Base-by-base conservation (phyloP, 352 stramenopile genomes). In the Phytophthora rubi region DNA sequence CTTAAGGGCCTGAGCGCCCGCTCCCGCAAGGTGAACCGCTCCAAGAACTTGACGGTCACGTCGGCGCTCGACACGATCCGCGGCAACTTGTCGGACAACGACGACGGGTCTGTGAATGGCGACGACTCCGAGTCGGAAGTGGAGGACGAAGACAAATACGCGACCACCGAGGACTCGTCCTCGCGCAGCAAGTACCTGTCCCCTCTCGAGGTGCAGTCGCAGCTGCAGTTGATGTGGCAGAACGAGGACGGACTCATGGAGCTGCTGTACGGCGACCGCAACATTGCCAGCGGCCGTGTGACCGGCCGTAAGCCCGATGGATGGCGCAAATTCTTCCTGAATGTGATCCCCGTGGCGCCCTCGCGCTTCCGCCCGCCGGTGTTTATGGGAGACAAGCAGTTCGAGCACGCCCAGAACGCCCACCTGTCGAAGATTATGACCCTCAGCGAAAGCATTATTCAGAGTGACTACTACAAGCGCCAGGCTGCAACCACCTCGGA, bases 291-390 rank as follows among this genome's bases (percentile, higher is more conserved):
- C 42, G 83, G 85, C 9, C 85, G 86, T 57, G 53, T 79, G n/a
- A 60, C 68, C 53, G 65, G 58, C 42, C 73, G 68, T 42, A 88
- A 91, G 62, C 53, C 82, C 4, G 79, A 95, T 13, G 95, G 95
- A 5, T 98, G 91, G 77, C 83, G 85, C 42, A 94, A 99, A 49
- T 99, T 99, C 65, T 99, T 99, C 67, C 62, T 99, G 26, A 96
- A 97, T 44, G 90, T 95, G n/a, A 89, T 99, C 53, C 86, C 94
- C 0, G 98, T 99, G 59, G 94, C 98, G 44, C 98, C 98, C 3
- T 98, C 95, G 33, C 91, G 98, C 32, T 99, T 99, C 79, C 93
- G 98, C n/a, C 98, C 98, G 18, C 96, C 98, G 0, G 97, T 99
- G 63, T 91, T 98, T 45, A 88, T 99, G 74, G 97, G 86, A 21